Base-by-base conservation (phyloP, 2,329 filamentous ascomycete species). In the Colletotrichum kahawae region DNA sequence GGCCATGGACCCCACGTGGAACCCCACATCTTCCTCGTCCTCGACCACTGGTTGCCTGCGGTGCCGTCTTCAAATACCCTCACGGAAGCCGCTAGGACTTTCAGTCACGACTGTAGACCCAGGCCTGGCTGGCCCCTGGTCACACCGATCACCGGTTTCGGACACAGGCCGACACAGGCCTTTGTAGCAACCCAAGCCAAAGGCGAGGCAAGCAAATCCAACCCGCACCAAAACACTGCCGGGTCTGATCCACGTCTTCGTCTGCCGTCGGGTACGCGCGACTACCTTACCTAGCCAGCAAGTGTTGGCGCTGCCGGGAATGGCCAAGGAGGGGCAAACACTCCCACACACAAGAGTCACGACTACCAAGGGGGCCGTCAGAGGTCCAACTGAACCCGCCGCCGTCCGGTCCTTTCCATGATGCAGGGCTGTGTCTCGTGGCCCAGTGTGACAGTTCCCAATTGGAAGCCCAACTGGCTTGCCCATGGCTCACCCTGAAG, bases 351-450 rank as follows among this genome's bases (percentile, higher is more conserved):
- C 10, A 31, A 38, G 60, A 63, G 31, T 18, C 24, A 72, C 60
- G 38, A 24, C 70, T 14, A 27, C 54, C 54, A 48, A 38, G 24
- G 27, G 27, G 29, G 14, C 54, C 54, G 54, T 51, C 43, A 51
- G 27, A 57, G 54, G 13, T 29, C 21, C 54, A 57, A 57, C 21
- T n/a, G 38, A 51, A 10, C 38, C 27, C 18, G 36, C 16, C 18
- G 21, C 29, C 36, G 27, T 33, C 43, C 38, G 13, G 43, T 54
- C 43, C n/a, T 38, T 31, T 68, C 56, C 56, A 63, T 57, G 60
- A 60, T 38, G 59, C 73, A 75, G 54, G 62, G n/a, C 57, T 14
- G 56, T 71, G 72, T 75, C 72, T 71, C 72, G 72, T 75, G 68
- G 66, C 24, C 43, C 34, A 31, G 59, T 73, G 57, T 63, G 31